phyloP scores from a whole-genome alignment of 176 grass and related monocot genomes.

The Lolium rigidum region DNA sequence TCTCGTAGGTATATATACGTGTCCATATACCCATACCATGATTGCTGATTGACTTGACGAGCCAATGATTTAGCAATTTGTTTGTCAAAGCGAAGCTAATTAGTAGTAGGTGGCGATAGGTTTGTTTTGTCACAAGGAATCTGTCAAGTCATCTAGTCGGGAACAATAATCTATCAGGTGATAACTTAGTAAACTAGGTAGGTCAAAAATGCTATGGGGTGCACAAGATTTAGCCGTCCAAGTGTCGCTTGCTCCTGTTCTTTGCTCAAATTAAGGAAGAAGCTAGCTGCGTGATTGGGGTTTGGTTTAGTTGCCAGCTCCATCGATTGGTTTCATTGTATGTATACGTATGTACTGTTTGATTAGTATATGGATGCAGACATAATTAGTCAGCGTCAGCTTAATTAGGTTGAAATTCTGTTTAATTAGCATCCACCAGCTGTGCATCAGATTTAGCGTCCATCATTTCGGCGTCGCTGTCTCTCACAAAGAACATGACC shows the following conservation, averaged over 20 bases:
- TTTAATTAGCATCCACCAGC: no score
- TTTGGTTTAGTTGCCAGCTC: neutral
- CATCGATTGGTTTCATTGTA: neutral
- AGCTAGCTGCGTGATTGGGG: neutral
- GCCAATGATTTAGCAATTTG: neutral
- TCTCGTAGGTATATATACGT: neutral
- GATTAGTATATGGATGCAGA: neutral
- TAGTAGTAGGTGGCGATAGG: neutral
- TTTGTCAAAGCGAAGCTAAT: neutral
- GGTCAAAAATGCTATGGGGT: neutral
- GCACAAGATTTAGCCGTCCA: conserved; percentile 16
- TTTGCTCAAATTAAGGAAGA: neutral
- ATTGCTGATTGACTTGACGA: neutral
- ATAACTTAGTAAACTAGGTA: neutral
- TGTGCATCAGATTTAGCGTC: neutral
- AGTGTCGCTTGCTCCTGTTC: neutral
- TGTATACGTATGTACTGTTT: neutral
- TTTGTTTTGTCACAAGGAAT: neutral
- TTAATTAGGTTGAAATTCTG: neutral
- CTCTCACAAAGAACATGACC: neutral
- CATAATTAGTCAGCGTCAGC: neutral
- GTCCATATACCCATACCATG: neutral
- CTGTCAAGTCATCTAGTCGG: neutral
- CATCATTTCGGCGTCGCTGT: neutral
- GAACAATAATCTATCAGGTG: neutral